Base-by-base conservation (phyloP, 768 basidiomycete species). In the Mycena galericulata region DNA sequence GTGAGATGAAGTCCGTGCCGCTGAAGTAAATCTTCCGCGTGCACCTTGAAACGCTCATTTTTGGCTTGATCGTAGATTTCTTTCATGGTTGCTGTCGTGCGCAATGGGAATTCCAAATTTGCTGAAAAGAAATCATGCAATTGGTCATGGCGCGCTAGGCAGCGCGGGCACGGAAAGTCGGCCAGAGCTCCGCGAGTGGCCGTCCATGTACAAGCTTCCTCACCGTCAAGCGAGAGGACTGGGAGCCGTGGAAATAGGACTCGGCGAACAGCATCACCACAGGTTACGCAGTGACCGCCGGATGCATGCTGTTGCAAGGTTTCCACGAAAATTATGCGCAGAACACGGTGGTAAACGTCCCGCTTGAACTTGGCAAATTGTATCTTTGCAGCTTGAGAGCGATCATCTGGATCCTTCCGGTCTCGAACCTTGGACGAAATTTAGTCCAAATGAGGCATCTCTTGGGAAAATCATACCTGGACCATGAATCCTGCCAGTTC, bases 1-100 rank as follows among this genome's bases (percentile, higher is more conserved):
- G 61, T 62, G 30, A n/a, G 18, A 45, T 68, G 67, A 49, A 68
- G 67, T 24, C 67, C 67, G 24, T 62, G 34, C 8, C 24, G 43
- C 36, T 68, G 67, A 26, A 68, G 61, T n/a, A 49, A 45, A 4
- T 55, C 61, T 27, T 68, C 60, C 18, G 43, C 30, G 12, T 58
- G 11, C n/a, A 11, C 43, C 24, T 68, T 62, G 58, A 53, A 55
- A 1, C 47, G 26, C 61, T 62, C 50, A 5, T 3, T 18, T 45
- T 40, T 26, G 8, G 67, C 60, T 27, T 63, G 50, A 1, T 62
- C 30, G 30, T 63, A 68, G 22, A 68, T 17, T 0, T 3, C 29
- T 15, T 47, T 49, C 67, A 68, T 67, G 11, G 59, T 51, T 20
- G 57, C 57, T 15, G 65, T 66, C 17, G 55, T 66, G 2, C 65